Evolutionary conservation across 345 rosid genomes (phyloP), one percentile per base, ranked within the genome.

Genomic region (Atalantia buxifolia): DNA sequence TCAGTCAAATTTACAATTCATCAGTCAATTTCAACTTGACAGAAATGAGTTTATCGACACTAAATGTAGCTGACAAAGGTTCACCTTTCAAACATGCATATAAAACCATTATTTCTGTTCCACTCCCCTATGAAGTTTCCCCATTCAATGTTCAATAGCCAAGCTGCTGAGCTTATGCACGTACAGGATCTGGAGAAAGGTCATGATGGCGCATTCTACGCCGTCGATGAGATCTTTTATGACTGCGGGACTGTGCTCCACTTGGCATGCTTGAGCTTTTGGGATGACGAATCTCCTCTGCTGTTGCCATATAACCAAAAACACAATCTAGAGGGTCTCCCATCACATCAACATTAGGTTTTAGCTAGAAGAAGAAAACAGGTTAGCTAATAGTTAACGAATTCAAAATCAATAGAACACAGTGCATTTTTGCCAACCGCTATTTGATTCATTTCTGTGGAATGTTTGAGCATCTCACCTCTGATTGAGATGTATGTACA

Each of bases 241-340:
- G 88, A 65, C 77, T 80, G 50, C 81, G 81, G 2, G 80, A 68
- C 16, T 25, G 80, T 30, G 8, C 79, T 81, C 40, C 85, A 64
- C 74, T 25, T 31, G 82, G 38, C 63, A 28, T 71, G 76, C 80
- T 73, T 53, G 87, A 67, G 22, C 76, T 28, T 35, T 35, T 48
- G 6, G 80, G 78, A 50, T 75, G 88, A 67, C 66, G 77, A 73
- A 85, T 82, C 83, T 84, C 93, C 77, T 88, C 89, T 36, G 66
- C 31, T 30, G 82, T 74, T 62, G 76, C 60, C 36, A 30, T 55
- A 67, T 25, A 28, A 76, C 93, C 90, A 82, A 91, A 89, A 68
- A 91, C 79, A 72, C 84, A 67, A 48, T 86, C 93, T 68, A 89
- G 79, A 12, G 92, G 93, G 69, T 89, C 93, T 71, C 82, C 87